phyloP scores from a whole-genome alignment of 2,329 filamentous ascomycete genomes.

The Teratosphaeria epicoccoides region DNA sequence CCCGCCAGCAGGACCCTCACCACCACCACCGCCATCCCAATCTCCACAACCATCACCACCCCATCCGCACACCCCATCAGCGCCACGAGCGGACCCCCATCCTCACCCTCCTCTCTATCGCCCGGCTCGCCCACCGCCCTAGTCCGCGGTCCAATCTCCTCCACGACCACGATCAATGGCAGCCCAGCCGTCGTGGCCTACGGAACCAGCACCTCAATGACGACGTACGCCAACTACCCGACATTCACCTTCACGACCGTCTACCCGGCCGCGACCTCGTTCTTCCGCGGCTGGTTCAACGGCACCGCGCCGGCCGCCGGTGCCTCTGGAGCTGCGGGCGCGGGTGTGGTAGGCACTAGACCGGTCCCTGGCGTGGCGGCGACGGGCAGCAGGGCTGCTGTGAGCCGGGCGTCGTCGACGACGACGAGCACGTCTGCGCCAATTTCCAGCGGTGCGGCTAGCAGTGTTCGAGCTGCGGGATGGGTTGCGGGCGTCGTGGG shows the following conservation, averaged over 20 bases:
- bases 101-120: not conserved
- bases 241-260: constrained; percentile 2
- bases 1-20: not conserved
- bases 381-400: not conserved
- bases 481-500: not conserved
- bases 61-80: not conserved
- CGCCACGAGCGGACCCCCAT: not conserved
- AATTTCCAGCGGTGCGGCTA: not conserved
- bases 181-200: constrained; percentile 4
- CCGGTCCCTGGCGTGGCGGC: not conserved
- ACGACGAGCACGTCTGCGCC: not conserved
- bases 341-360: not conserved
- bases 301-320: constrained; percentile 1
- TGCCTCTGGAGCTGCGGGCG: constrained; percentile 1
- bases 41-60: not conserved
- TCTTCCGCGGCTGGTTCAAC: not conserved
- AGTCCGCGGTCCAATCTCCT: not conserved
- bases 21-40: constrained; percentile 1
- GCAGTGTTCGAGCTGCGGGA: not conserved
- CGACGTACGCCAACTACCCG: constrained; percentile 5
- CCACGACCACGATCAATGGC: constrained; percentile 5
- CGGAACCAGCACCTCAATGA: constrained; percentile 3
- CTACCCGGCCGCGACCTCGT: constrained; percentile 1
- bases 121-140: not conserved
- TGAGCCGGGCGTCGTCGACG: not conserved